Conservation (phyloP, 768 basidiomycete genomes). For the Collybia sordida region DNA sequence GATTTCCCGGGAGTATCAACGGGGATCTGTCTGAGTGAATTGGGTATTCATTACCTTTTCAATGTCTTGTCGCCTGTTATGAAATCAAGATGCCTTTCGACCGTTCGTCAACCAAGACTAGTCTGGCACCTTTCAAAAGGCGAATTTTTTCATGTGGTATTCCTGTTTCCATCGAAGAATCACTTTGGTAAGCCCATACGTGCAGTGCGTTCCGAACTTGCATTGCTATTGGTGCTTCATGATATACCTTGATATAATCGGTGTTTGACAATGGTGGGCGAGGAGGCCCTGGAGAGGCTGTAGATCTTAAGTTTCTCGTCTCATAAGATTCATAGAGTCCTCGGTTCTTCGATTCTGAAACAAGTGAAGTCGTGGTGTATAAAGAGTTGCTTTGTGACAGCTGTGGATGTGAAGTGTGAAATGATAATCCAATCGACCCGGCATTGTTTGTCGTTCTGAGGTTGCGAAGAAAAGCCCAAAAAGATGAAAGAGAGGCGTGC, state of each 20-base stretch:
- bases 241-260: slow-evolving; percentile 62
- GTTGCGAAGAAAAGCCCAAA: slow-evolving; percentile 51
- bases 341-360: slow-evolving; percentile 1
- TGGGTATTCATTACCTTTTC: no score
- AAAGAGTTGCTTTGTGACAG: slow-evolving; percentile 1
- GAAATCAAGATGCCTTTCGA: slow-evolving; percentile 46
- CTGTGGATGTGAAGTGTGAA: slow-evolving; percentile 27
- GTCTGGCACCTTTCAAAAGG: slow-evolving; percentile 44
- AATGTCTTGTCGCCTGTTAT: slow-evolving; percentile 17
- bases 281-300: neutral
- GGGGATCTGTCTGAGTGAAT: no score
- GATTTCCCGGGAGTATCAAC: no score
- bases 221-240: slow-evolving; percentile 49
- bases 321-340: neutral
- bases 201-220: slow-evolving; percentile 50
- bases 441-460: slow-evolving; percentile 34
- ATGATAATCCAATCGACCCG: slow-evolving; percentile 51
- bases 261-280: slow-evolving; percentile 25
- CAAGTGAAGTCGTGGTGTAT: neutral
- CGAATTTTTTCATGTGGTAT: slow-evolving; percentile 32
- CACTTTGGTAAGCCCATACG: slow-evolving; percentile 39
- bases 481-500: slow-evolving; percentile 31
- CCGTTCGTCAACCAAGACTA: slow-evolving; percentile 47
- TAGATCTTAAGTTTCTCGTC: neutral
- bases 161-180: neutral